These are phyloP conservation scores for Alternaria arborescens DNA, from an alignment of 2,329 filamentous ascomycete species.

Conservation along the genomic window DNA sequence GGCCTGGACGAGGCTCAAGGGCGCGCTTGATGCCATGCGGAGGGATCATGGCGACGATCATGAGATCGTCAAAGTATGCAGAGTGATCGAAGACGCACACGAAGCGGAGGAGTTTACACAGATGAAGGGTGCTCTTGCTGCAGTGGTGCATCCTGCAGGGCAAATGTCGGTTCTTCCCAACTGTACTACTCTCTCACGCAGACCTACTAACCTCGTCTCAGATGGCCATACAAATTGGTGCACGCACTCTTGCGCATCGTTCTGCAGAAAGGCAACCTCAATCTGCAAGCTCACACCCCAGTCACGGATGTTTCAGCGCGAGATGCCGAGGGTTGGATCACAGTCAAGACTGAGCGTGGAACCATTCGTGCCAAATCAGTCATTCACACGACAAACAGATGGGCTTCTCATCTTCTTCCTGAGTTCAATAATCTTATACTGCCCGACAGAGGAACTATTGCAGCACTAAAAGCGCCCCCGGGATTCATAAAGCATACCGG, in stretches of 20 bases:
- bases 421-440: slow-evolving; percentile 17
- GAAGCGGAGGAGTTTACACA: slow-evolving; percentile 19
- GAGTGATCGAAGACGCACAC: slow-evolving; percentile 3
- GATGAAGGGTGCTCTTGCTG: slow-evolving; percentile 20
- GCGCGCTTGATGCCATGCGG: slow-evolving; percentile 18
- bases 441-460: slow-evolving; percentile 8
- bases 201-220: neutral
- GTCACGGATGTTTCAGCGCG: slow-evolving; percentile 17
- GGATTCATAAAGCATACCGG: slow-evolving; percentile 20
- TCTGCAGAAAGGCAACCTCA: slow-evolving; percentile 7
- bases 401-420: slow-evolving; percentile 21
- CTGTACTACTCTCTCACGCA: neutral
- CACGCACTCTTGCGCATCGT: slow-evolving; percentile 20
- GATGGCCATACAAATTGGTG: slow-evolving; percentile 25
- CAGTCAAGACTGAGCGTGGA: slow-evolving; percentile 11
- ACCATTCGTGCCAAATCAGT: slow-evolving; percentile 14
- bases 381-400: slow-evolving; percentile 21
- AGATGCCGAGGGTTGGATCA: slow-evolving; percentile 13
- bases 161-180: slow-evolving; percentile 12
- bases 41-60: slow-evolving; percentile 18
- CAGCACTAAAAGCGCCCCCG: slow-evolving; percentile 16
- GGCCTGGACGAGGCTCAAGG: slow-evolving; percentile 19
- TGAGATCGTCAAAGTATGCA: slow-evolving; percentile 17
- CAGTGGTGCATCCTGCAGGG: slow-evolving; percentile 16
- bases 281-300: slow-evolving; percentile 15